phyloP scores from a whole-genome alignment of 345 rosid species.

The Kernera saxatilis region DNA sequence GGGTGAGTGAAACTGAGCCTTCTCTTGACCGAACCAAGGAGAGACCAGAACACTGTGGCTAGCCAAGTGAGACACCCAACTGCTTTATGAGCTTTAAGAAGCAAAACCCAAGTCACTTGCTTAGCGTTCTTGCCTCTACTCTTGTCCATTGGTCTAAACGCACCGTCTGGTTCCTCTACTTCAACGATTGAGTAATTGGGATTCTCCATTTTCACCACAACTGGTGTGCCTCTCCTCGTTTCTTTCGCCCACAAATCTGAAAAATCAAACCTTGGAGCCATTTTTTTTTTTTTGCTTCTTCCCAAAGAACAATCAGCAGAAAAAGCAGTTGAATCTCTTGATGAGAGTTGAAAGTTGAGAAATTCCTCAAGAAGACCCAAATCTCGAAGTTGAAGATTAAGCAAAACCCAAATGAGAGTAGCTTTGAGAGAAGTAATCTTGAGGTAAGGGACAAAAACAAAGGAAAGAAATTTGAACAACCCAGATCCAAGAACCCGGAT shows the following conservation, averaged over 20 bases:
- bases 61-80: conserved; percentile 76
- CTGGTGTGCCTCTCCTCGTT: conserved; percentile 62
- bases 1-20: conserved; percentile 54
- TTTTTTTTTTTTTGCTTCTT: conserved; percentile 30
- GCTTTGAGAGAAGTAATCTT: conserved; percentile 9
- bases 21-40: conserved; percentile 66
- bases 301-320: background rate
- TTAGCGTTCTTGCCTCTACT: conserved; percentile 77
- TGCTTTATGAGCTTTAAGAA: conserved; percentile 79
- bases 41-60: conserved; percentile 61
- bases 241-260: conserved; percentile 61
- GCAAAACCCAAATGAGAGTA: conserved; percentile 22
- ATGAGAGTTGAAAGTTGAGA: background rate
- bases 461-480: conserved; percentile 20
- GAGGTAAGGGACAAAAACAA: background rate
- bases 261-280: conserved; percentile 66
- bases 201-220: conserved; percentile 82
- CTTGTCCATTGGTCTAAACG: conserved; percentile 71
- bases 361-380: background rate
- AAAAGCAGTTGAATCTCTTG: background rate
- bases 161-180: conserved; percentile 72
- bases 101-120: conserved; percentile 86
- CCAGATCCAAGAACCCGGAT: conserved; percentile 43
- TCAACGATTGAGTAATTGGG: conserved; percentile 77
- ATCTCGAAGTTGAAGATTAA: conserved; percentile 18